Conservation (phyloP, 768 basidiomycete genomes). For the Psilocybe sp. region DNA sequence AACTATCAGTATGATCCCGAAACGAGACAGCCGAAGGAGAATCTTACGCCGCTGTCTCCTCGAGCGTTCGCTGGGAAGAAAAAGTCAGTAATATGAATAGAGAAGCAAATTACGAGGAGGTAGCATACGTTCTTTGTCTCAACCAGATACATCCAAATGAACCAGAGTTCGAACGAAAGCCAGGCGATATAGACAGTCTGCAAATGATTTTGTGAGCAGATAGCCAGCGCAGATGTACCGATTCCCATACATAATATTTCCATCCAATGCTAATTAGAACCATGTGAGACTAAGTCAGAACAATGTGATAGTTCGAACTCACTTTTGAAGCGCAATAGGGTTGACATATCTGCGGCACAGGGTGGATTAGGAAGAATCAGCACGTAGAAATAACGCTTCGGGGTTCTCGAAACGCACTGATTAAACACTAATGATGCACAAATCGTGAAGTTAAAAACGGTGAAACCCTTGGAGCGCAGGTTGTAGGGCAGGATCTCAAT, state of each 20-base stretch:
- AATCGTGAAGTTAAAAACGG: constrained; percentile 58
- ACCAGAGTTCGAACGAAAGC: constrained; percentile 50
- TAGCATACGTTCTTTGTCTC: constrained; percentile 45
- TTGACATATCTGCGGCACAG: constrained; percentile 45
- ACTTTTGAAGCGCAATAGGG: constrained; percentile 32
- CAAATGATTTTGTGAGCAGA: background rate
- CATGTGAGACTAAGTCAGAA: too few relatives aligned
- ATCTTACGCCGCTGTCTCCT: constrained; percentile 54
- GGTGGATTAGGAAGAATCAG: background rate
- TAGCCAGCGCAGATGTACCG: too few relatives aligned
- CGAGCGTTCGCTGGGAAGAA: constrained; percentile 42
- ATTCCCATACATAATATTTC: constrained; percentile 55
- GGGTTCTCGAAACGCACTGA: constrained; percentile 29
- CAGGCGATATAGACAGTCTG: constrained; percentile 51
- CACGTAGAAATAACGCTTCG: background rate
- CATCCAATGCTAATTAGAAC: constrained; percentile 37
- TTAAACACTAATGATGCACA: constrained; percentile 67
- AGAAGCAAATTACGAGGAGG: background rate
- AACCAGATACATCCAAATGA: constrained; percentile 47
- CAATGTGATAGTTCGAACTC: constrained; percentile 3
- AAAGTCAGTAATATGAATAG: background rate
- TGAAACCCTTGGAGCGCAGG: constrained; percentile 68
- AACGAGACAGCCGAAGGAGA: background rate
- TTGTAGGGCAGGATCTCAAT: constrained; percentile 27
- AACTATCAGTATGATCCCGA: background rate